Conservation (phyloP, 2,329 filamentous ascomycete genomes). For the Xylaria sp. region DNA sequence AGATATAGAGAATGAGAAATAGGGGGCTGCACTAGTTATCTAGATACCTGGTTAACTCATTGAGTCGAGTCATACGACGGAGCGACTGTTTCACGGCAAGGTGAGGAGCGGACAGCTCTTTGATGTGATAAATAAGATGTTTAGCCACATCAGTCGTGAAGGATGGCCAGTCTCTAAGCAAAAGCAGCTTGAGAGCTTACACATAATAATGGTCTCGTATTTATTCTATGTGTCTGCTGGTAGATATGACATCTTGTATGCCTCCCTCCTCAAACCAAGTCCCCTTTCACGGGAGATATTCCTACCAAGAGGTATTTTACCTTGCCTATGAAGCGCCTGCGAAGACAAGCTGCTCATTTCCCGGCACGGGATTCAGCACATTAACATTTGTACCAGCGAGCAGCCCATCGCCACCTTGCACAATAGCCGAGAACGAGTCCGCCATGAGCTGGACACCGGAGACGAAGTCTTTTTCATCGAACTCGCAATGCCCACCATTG, state of each 20-base stretch:
- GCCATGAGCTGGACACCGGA: constrained; percentile 68
- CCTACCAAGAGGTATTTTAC: neutral
- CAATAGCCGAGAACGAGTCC: constrained; percentile 61
- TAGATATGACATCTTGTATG: neutral
- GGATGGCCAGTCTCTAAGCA: neutral
- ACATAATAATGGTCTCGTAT: neutral
- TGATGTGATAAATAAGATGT: too few relatives aligned
- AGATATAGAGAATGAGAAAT: constrained; percentile 14
- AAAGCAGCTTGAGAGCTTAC: neutral
- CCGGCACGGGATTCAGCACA: constrained; percentile 59
- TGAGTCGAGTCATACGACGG: too few relatives aligned
- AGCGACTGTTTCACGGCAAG: too few relatives aligned
- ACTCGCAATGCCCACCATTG: constrained; percentile 66
- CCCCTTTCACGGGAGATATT: neutral
- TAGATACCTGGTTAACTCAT: too few relatives aligned
- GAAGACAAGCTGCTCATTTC: constrained; percentile 59
- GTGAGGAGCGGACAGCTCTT: too few relatives aligned
- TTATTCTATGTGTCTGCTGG: neutral
- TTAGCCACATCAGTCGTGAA: too few relatives aligned
- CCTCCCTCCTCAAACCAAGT: neutral
- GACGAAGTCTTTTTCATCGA: constrained; percentile 64
- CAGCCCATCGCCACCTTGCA: constrained; percentile 62
- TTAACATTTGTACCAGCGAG: constrained; percentile 58
- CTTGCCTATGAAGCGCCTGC: constrained; percentile 40
- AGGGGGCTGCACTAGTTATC: too few relatives aligned